phyloP scores from a whole-genome alignment of 2,329 filamentous ascomycete species.

The Podosphaera aphanis region DNA sequence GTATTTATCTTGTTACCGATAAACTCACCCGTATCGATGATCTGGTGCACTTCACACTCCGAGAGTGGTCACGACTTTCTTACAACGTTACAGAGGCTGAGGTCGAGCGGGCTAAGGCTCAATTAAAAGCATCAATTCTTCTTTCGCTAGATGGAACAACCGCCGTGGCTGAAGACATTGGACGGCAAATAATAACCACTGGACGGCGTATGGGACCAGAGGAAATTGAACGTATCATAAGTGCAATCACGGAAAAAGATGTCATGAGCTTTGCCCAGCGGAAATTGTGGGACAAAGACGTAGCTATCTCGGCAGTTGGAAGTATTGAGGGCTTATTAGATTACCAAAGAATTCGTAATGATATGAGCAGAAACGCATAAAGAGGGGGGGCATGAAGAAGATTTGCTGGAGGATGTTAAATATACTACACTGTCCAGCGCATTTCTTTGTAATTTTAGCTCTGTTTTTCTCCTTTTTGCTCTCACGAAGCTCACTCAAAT shows the following conservation, averaged over 20 bases:
- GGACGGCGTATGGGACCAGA: constrained; percentile 74
- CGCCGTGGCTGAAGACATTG: constrained; percentile 92
- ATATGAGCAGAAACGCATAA: constrained; percentile 57
- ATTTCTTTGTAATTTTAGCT: too few relatives aligned
- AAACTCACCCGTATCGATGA: constrained; percentile 74
- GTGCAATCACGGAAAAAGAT: constrained; percentile 78
- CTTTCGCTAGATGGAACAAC: constrained; percentile 94
- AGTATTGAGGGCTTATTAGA: constrained; percentile 64
- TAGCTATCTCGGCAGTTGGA: constrained; percentile 82
- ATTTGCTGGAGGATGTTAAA: too few relatives aligned
- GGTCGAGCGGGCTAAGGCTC: constrained; percentile 94
- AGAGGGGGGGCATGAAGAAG: constrained; percentile 2
- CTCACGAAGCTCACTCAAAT: too few relatives aligned
- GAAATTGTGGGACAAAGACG: constrained; percentile 93
- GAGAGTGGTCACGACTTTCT: constrained; percentile 91
- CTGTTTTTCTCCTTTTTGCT: too few relatives aligned
- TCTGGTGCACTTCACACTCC: constrained; percentile 91
- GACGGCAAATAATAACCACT: constrained; percentile 93
- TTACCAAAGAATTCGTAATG: constrained; percentile 57
- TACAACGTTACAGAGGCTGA: constrained; percentile 72
- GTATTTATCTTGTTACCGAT: constrained; percentile 94
- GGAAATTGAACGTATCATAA: constrained; percentile 85
- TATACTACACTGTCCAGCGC: too few relatives aligned
- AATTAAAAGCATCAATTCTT: constrained; percentile 95
- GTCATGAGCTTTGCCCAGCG: constrained; percentile 89